Conservation (phyloP, 257 asterid species). For the Solanum paucissectum region DNA sequence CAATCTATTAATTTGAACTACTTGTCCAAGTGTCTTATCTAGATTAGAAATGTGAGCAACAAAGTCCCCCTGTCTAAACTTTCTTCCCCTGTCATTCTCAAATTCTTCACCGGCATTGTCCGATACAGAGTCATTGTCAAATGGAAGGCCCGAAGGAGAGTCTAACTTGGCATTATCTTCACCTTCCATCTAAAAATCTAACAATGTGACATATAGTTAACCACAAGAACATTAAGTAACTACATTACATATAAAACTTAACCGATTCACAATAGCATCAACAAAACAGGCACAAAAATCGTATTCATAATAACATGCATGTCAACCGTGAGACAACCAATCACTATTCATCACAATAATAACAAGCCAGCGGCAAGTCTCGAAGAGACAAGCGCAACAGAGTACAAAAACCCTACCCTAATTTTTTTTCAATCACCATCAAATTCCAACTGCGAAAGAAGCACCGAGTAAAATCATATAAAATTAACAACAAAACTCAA, state of each 20-base stretch:
- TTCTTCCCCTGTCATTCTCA: background rate
- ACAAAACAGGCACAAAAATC: background rate
- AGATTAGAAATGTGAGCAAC: background rate
- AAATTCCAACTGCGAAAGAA: background rate
- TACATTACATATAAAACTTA: background rate
- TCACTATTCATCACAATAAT: background rate
- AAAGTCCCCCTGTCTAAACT: background rate
- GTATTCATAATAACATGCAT: background rate
- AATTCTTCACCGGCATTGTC: background rate
- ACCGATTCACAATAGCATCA: background rate
- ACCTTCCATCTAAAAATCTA: background rate
- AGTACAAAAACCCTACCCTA: background rate
- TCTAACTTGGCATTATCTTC: background rate
- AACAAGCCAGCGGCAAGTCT: background rate
- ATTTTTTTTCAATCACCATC: background rate
- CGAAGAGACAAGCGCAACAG: background rate
- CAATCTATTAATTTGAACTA: background rate
- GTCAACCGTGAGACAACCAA: background rate
- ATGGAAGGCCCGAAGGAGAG: background rate
- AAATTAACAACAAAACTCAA: background rate
- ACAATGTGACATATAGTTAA: background rate
- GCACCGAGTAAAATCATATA: background rate
- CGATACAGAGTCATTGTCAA: background rate
- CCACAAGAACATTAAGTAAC: background rate
- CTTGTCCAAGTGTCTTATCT: background rate